Base-by-base conservation (phyloP, 2,329 filamentous ascomycete genomes). In the Blastomyces emzantsi region DNA sequence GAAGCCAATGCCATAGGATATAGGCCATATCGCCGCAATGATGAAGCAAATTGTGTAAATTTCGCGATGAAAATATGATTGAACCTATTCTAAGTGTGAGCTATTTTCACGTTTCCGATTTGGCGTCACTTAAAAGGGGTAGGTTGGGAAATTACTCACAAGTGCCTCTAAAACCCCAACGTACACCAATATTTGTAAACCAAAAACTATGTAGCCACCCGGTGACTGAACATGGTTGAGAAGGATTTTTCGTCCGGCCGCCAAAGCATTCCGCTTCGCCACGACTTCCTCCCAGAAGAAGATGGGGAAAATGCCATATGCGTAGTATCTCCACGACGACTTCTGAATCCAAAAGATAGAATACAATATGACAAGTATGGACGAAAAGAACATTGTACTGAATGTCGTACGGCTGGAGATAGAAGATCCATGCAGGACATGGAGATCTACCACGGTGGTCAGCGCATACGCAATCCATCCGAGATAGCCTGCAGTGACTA, bases 201-300 rank as follows among this genome's bases (percentile, higher is more conserved):
- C 69, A 51, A 96, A 80, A 36, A 83, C 82, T 28, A 83, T 67
- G 39, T 83, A 76, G 33, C 84, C 85, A 28, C 81, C 78, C 36
- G 82, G 77, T 0, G 87, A 86, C 62, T 83, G 80, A 52, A 92
- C 78, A 68, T 92, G 83, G 0, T 84, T 82, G 67, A 96, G 87
- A 9, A 97, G 78, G 60, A 84, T 81, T 66, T 82, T 82, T 61
- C 83, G 81, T 2, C 92, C 92, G 66, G 86, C 82, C 6, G 78
- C 71, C 15, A 97, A 75, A 52, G 90, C 90, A 56, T 82, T 81
- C 63, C 92, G 84, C 36, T 89, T 85, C 2, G 90, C 90, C 75
- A 88, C 93, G 0, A 97, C 90, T 71, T 97, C 92, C 75, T 97
- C 93, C 94, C 94, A 99, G 78, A 99, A 97, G 64, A 90, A 84